Conservation (phyloP, 257 asterid species). For the Lycium ferocissimum region DNA sequence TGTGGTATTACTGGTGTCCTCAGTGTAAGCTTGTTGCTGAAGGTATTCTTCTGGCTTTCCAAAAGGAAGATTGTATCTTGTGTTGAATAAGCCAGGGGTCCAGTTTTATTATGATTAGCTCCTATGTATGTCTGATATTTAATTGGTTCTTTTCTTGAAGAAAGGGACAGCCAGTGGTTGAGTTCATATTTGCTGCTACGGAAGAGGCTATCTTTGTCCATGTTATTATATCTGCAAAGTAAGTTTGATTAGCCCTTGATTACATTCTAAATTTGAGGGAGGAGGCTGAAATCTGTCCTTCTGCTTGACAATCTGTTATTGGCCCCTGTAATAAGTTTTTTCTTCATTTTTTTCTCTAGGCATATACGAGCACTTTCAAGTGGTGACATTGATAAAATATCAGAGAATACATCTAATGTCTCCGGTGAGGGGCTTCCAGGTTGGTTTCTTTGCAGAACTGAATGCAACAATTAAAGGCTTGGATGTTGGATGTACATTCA, state of each 20-base stretch:
- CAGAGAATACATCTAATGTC: constrained; percentile 57
- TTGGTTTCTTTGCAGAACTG: constrained; percentile 25
- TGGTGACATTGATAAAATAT: constrained; percentile 74
- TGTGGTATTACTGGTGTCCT: neutral
- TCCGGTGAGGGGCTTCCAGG: constrained; percentile 74
- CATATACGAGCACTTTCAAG: constrained; percentile 85
- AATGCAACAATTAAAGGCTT: constrained; percentile 1
- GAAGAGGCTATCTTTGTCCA: constrained; percentile 96
- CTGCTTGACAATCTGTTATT: constrained; percentile 21
- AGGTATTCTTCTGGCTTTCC: constrained; percentile 17
- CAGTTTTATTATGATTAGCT: constrained; percentile 27
- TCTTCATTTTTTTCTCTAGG: constrained; percentile 55
- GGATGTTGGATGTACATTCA: neutral
- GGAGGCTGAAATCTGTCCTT: constrained; percentile 10
- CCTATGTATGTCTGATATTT: constrained; percentile 35
- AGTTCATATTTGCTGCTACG: constrained; percentile 89
- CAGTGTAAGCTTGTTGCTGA: neutral
- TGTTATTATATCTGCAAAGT: constrained; percentile 91
- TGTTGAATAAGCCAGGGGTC: constrained; percentile 17
- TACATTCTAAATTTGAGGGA: constrained; percentile 32
- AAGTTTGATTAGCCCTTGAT: constrained; percentile 38
- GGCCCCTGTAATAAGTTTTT: constrained; percentile 5
- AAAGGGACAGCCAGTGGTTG: constrained; percentile 95
- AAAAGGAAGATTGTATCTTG: constrained; percentile 1
- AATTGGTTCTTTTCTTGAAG: constrained; percentile 57